phyloP scores from a whole-genome alignment of 129 eudicot species.

The Saposhnikovia divaricata region DNA sequence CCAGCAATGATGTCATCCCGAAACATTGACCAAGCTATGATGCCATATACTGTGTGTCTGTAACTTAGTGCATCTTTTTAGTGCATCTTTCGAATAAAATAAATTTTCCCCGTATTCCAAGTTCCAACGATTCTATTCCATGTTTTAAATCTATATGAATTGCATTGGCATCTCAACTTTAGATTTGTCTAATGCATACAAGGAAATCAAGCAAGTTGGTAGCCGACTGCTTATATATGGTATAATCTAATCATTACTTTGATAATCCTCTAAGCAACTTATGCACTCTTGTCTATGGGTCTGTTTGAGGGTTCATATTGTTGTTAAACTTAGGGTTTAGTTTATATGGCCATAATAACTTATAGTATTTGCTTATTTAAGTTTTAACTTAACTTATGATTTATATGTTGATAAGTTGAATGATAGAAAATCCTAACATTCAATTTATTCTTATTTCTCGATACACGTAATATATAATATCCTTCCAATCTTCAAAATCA shows the following conservation, averaged over 20 bases:
- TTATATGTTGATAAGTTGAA: too few species aligned
- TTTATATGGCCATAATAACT: too few species aligned
- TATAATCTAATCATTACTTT: not conserved
- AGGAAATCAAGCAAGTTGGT: not conserved
- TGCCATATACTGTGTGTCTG: not conserved
- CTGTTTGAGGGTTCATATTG: too few species aligned
- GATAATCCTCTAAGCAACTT: not conserved
- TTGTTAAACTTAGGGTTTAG: too few species aligned
- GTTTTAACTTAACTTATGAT: too few species aligned
- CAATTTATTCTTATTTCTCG: too few species aligned
- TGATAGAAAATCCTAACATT: too few species aligned
- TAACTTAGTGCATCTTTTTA: not conserved
- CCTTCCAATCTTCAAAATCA: too few species aligned
- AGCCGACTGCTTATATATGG: not conserved
- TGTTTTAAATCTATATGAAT: not conserved
- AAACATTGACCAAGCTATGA: not conserved
- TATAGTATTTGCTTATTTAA: too few species aligned
- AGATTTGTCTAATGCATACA: not conserved
- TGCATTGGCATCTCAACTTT: constrained; percentile 5
- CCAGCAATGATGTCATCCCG: not conserved
- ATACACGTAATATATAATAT: too few species aligned
- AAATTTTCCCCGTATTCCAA: not conserved
- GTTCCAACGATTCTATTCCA: not conserved
- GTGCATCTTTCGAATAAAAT: too few species aligned
- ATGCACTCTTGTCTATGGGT: not conserved